phyloP scores from a whole-genome alignment of 1,284 basidiomycete species.

The Naganishia albida region DNA sequence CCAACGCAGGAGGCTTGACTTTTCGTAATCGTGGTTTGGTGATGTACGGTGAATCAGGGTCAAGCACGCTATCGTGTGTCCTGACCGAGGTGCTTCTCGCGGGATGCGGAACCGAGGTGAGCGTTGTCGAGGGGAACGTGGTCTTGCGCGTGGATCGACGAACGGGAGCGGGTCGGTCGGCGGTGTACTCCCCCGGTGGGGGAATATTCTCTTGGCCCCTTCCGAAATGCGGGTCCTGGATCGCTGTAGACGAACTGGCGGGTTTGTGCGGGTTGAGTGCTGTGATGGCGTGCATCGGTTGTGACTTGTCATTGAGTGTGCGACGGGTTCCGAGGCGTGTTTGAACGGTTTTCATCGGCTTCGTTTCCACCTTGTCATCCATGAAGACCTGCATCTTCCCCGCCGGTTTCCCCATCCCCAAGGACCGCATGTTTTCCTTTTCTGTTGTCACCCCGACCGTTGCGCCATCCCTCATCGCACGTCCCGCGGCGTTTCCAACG shows the following conservation, averaged over 20 bases:
- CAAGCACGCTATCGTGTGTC: constrained; percentile 4
- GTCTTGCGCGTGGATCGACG: not conserved
- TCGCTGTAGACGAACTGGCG: not conserved
- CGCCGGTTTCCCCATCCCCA: constrained; percentile 9
- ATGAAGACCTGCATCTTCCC: constrained; percentile 11
- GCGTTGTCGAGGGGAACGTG: constrained; percentile 1
- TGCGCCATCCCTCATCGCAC: not conserved
- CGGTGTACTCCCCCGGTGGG: constrained; percentile 17
- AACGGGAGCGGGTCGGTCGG: not conserved
- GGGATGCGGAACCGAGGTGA: not conserved
- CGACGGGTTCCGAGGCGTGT: not conserved
- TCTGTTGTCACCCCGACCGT: not conserved
- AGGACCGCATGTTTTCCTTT: constrained; percentile 17
- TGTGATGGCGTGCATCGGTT: not conserved
- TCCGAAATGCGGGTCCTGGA: not conserved
- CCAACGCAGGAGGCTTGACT: not conserved
- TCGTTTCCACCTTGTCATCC: not conserved
- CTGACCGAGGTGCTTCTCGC: not conserved
- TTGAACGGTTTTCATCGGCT: not conserved
- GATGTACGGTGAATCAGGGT: constrained; percentile 11
- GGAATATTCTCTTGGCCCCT: constrained; percentile 26
- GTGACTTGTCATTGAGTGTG: not conserved
- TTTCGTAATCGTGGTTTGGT: constrained; percentile 13
- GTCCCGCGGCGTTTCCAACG: not conserved
- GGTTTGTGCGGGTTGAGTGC: not conserved